These are phyloP conservation scores for Penicillium sp. DNA, from an alignment of 2,329 filamentous ascomycete species.

Conservation along the genomic window DNA sequence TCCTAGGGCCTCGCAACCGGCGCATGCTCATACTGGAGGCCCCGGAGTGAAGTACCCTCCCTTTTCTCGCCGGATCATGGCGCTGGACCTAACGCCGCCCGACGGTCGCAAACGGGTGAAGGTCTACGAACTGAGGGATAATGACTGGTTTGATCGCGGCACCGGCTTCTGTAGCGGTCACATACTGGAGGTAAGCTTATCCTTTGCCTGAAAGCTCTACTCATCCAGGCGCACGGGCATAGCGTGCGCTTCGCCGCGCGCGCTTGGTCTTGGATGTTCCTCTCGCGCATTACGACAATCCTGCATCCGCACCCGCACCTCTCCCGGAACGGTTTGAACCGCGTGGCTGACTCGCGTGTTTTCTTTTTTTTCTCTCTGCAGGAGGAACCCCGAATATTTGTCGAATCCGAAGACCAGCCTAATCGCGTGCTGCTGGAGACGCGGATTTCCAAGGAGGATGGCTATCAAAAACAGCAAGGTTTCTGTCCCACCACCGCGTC, in stretches of 20 bases:
- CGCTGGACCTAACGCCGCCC: conserved; percentile 49
- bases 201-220: conserved; percentile 1
- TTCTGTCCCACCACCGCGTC: conserved; percentile 35
- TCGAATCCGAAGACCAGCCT: conserved; percentile 91
- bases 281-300: background rate
- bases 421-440: conserved; percentile 83
- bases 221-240: background rate
- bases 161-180: conserved; percentile 91
- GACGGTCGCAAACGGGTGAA: conserved; percentile 73
- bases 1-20: conserved; percentile 32
- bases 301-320: conserved; percentile 2
- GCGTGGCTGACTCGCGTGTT: conserved; percentile 3
- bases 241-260: conserved; percentile 17
- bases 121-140: conserved; percentile 97
- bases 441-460: conserved; percentile 87
- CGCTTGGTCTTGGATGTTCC: conserved; percentile 2
- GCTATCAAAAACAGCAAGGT: conserved; percentile 98
- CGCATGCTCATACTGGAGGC: conserved; percentile 35
- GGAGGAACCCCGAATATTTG: conserved; percentile 84
- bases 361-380: conserved; percentile 33
- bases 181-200: conserved; percentile 66
- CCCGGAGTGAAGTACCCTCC: conserved; percentile 41
- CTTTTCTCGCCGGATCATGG: conserved; percentile 44
- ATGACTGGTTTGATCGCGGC: conserved; percentile 98
- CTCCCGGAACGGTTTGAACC: background rate